Evolutionary conservation across 176 grass and related monocot species (phyloP).

Genomic region (Raddia distichophylla): DNA sequence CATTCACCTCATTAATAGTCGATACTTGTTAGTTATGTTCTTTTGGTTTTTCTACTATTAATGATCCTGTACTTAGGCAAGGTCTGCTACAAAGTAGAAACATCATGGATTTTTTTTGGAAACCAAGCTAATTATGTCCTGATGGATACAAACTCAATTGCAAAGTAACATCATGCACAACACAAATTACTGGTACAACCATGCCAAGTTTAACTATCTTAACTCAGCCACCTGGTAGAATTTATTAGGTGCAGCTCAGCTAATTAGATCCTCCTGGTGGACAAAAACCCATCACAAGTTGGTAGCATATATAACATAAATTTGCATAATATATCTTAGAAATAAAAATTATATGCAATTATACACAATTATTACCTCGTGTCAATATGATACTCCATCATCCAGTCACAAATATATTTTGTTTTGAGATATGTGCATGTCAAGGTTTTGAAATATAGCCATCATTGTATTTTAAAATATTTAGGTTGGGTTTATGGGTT

Average conservation of each 20-base stretch:
- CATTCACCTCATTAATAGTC: not conserved
- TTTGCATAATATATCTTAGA: not conserved
- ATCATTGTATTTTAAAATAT: no score
- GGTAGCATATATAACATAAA: not conserved
- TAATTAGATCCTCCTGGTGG: not conserved
- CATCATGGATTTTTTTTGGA: not conserved
- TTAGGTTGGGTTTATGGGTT: no score
- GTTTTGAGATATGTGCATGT: no score
- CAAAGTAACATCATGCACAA: not conserved
- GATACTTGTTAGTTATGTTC: constrained; percentile 2
- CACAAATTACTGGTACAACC: not conserved
- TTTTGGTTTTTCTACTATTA: not conserved
- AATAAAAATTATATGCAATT: not conserved
- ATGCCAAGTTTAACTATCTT: not conserved
- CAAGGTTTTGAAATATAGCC: no score
- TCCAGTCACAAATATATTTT: no score
- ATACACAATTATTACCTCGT: not conserved
- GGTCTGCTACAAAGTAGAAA: not conserved
- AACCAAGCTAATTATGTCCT: not conserved
- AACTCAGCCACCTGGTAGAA: not conserved
- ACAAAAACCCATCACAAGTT: not conserved
- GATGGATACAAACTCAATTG: not conserved
- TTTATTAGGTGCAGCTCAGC: not conserved
- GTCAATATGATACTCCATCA: not conserved
- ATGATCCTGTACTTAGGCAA: constrained; percentile 9